These are phyloP conservation scores for Botryobasidium botryosum DNA, from an alignment of 768 basidiomycete genomes.

Conservation along the genomic window DNA sequence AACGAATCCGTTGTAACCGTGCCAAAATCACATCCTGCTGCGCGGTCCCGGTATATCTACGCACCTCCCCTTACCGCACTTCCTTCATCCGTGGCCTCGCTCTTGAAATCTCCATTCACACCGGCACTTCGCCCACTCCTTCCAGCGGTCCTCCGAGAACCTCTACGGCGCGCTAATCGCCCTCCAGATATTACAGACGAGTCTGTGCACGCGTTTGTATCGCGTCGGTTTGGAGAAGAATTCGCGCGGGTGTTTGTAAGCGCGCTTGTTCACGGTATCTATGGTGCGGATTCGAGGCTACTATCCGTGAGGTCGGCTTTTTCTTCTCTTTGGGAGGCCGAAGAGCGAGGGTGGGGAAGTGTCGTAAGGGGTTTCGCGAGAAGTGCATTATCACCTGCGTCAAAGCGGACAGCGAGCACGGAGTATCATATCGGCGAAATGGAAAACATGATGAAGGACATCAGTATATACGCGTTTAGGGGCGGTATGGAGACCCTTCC, in stretches of 20 bases:
- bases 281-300: constrained; percentile 64
- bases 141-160: constrained; percentile 39
- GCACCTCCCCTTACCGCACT: constrained; percentile 26
- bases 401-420: background rate
- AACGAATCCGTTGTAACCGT: constrained; percentile 45
- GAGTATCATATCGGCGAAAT: constrained; percentile 28
- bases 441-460: constrained; percentile 31
- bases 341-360: constrained; percentile 49
- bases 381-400: no score
- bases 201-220: constrained; percentile 60
- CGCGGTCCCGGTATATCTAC: constrained; percentile 24
- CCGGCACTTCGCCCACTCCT: constrained; percentile 27
- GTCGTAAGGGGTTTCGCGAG: constrained; percentile 39
- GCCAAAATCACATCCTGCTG: constrained; percentile 48
- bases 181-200: constrained; percentile 40
- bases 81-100: constrained; percentile 26
- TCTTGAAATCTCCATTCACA: constrained; percentile 25
- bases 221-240: constrained; percentile 49
- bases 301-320: constrained; percentile 68
- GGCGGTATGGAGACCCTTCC: constrained; percentile 61
- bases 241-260: constrained; percentile 63
- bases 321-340: constrained; percentile 52
- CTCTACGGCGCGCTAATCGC: constrained; percentile 23
- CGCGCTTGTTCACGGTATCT: constrained; percentile 82
- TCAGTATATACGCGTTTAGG: constrained; percentile 65